Base-by-base conservation (phyloP, 2,329 filamentous ascomycete genomes). In the Fusarium sp. region DNA sequence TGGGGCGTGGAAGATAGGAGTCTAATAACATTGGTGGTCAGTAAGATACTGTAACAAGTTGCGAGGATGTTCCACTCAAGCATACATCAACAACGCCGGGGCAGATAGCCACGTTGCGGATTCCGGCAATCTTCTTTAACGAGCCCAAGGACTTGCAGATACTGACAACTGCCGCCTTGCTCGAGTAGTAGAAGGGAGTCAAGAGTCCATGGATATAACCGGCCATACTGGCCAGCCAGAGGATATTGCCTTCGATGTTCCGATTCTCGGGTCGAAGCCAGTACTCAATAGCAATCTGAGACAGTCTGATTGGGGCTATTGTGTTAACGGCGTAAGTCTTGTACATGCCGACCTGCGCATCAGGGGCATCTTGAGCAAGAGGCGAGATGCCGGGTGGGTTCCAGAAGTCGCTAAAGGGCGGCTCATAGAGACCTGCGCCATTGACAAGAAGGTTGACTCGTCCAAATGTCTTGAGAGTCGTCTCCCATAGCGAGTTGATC, bases 371-470 rank as follows among this genome's bases (percentile, higher is more conserved):
- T 44, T 64, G 12, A 0, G 74, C 34, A 5, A 65, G 37, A 2
- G 70, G 48, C 10, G 58, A 65, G 10, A 73, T 60, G 3, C 74
- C 74, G 0, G 74, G 75, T 0, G 69, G 60, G 11, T 70, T 58
- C 73, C 72, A 78, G 58, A 78, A 77, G 12, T 60, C 54, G 10
- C 62, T 70, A 11, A 43, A 73, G 2, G 71, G 70, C 2, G 76
- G 75, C 60, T 78, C 76, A 13, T 71, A 77, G n/a, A 90, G 79
- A 0, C 89, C 89, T 3, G 91, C 89, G 57, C 87, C 87, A 72
- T 91, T 91, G 18, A 90, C 81, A 2, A 91, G 78, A 47, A 91
- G 88, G 70, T 91, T 87, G 2, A 91, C 70, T 12, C 85, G 79
- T 0, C 86, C 87, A 67, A 86, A 90, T 2, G 75, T 72, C 15